A percentile compares a stretch with the other conserved stretches of the same genome.
Evolutionary conservation across 257 asterid genomes (phyloP).

Genomic region (Nemophila menziesii): DNA sequence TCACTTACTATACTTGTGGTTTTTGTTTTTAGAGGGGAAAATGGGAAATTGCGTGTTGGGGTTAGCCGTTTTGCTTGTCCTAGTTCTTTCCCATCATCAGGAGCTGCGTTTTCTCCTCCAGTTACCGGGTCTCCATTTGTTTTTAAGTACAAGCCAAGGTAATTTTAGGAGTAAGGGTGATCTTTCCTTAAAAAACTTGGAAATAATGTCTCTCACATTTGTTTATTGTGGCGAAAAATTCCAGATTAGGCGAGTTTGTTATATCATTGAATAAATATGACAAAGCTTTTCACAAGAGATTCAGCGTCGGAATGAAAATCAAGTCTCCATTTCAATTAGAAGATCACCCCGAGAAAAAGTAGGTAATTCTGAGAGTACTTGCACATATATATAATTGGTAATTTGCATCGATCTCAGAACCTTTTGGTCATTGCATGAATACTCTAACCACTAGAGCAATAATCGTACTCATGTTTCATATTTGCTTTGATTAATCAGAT

Average conservation of each 20-base stretch:
- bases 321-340: slow-evolving; percentile 1
- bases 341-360: background rate
- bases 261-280: slow-evolving; percentile 2
- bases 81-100: slow-evolving; percentile 1
- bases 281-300: background rate
- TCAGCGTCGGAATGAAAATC: slow-evolving; percentile 3
- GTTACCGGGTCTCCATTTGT: slow-evolving; percentile 6
- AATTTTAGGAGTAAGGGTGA: background rate
- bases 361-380: background rate
- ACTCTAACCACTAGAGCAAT: too few relatives aligned
- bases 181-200: background rate
- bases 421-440: too few relatives aligned
- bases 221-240: background rate
- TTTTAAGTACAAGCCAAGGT: slow-evolving; percentile 9
- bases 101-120: slow-evolving; percentile 9
- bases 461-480: too few relatives aligned
- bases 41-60: slow-evolving; percentile 11
- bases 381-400: too few relatives aligned
- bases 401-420: too few relatives aligned
- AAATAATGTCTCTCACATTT: slow-evolving; percentile 5
- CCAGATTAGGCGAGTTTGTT: slow-evolving; percentile 12
- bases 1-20: background rate
- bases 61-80: slow-evolving; percentile 7
- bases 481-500: slow-evolving; percentile 27
- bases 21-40: slow-evolving; percentile 8